Evolutionary conservation across 192 early-diverging fungal genomes (phyloP).

Genomic region (Glomus cerebriforme): DNA sequence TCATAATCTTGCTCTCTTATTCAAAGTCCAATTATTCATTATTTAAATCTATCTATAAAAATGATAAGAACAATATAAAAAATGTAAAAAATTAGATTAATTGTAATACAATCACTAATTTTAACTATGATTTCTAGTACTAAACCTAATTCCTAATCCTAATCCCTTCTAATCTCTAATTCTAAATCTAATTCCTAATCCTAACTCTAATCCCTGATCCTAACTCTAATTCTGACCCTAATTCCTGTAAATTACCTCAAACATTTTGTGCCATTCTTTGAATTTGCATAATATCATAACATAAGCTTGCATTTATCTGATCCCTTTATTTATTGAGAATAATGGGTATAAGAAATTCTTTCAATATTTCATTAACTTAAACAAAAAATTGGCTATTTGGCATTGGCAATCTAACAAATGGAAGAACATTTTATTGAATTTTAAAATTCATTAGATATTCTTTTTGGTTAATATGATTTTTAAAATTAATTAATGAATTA

Average conservation of each 20-base stretch:
- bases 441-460: neutral
- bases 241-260: too few species aligned
- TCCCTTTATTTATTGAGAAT: neutral
- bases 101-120: too few species aligned
- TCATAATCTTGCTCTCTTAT: neutral
- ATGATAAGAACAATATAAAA: too few species aligned
- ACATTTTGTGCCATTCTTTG: neutral
- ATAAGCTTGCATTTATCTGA: neutral
- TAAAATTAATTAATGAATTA: slow-evolving; percentile 1
- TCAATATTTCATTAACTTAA: neutral
- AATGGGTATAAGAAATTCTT: neutral
- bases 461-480: neutral
- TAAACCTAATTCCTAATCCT: too few species aligned
- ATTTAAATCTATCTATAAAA: neutral
- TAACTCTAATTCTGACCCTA: too few species aligned
- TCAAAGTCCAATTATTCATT: neutral
- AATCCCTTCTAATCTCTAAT: too few species aligned
- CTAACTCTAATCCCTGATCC: too few species aligned
- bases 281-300: neutral
- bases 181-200: too few species aligned
- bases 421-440: neutral
- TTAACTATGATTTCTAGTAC: too few species aligned
- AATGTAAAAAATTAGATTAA: neutral
- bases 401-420: neutral
- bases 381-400: neutral